Conservation (phyloP, 176 grass and related monocot genomes). For the Hordeum marinum region DNA sequence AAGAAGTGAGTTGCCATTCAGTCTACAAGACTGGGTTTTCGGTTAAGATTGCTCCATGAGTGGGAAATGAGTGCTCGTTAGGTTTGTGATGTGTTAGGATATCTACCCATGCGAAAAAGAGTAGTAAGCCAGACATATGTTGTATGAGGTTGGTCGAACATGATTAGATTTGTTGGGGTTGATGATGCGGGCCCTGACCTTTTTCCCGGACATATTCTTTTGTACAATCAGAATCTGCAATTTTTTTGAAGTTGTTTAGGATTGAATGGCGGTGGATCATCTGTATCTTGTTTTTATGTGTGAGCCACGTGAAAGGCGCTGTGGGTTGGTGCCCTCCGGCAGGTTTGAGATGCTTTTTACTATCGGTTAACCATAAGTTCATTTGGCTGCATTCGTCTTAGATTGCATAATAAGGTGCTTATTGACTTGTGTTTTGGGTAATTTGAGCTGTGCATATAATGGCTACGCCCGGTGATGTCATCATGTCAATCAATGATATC, state of each 20-base stretch:
- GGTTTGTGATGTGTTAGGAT: slow-evolving; percentile 46
- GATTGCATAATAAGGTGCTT: too few species aligned
- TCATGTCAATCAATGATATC: neutral
- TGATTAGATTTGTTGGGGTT: slow-evolving; percentile 41
- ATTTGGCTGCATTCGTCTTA: too few species aligned
- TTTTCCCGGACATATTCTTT: slow-evolving; percentile 61
- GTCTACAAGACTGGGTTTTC: slow-evolving; percentile 20
- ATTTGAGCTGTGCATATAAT: too few species aligned
- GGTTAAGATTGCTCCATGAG: slow-evolving; percentile 4
- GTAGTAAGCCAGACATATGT: slow-evolving; percentile 46
- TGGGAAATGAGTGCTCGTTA: slow-evolving; percentile 23
- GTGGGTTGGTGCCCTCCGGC: neutral
- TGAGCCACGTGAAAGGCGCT: neutral
- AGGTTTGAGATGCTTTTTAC: neutral
- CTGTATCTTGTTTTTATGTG: neutral
- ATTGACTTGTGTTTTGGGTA: too few species aligned
- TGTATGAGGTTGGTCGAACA: slow-evolving; percentile 36
- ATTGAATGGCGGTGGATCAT: neutral
- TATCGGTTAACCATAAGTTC: neutral
- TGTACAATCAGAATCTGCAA: slow-evolving; percentile 52
- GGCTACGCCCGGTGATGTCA: too few species aligned
- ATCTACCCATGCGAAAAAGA: slow-evolving; percentile 15
- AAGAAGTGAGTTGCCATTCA: slow-evolving; percentile 44
- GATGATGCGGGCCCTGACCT: slow-evolving; percentile 13
- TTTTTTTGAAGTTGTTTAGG: slow-evolving; percentile 33